These are phyloP conservation scores for Aspergillus novoparasiticus DNA, from an alignment of 2,329 filamentous ascomycete species.

Conservation along the genomic window DNA sequence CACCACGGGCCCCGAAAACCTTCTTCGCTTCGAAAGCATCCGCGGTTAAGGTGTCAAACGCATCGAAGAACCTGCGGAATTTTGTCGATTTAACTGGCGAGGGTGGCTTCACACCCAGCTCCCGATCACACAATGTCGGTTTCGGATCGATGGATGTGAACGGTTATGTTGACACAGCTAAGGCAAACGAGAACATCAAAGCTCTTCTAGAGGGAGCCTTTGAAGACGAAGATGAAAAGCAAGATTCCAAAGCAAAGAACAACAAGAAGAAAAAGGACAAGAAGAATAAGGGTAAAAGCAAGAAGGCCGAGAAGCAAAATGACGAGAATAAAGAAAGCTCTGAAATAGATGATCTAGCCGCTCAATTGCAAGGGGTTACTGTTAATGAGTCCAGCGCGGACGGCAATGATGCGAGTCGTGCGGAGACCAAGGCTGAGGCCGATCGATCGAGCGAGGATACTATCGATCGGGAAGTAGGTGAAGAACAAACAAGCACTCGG, in stretches of 20 bases:
- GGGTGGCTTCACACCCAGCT: constrained; percentile 52
- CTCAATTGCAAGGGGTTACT: constrained; percentile 45
- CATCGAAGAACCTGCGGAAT: constrained; percentile 45
- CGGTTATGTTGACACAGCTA: constrained; percentile 51
- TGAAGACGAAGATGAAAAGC: constrained; percentile 52
- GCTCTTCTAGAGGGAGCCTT: constrained; percentile 54
- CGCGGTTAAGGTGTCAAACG: constrained; percentile 43
- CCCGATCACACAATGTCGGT: constrained; percentile 46
- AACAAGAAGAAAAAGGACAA: constrained; percentile 23
- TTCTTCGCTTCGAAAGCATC: constrained; percentile 55
- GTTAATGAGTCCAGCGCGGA: constrained; percentile 35
- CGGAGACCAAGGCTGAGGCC: constrained; percentile 46
- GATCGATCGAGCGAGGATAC: constrained; percentile 46
- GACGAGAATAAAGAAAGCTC: constrained; percentile 27
- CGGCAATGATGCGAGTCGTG: constrained; percentile 41
- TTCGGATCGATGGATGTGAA: constrained; percentile 59
- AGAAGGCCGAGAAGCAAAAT: constrained; percentile 22
- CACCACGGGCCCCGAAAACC: constrained; percentile 54
- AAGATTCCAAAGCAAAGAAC: constrained; percentile 39
- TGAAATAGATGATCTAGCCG: constrained; percentile 46
- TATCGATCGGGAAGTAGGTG: constrained; percentile 46
- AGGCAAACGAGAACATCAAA: constrained; percentile 57
- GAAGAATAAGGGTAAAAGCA: constrained; percentile 23
- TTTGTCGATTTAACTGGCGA: constrained; percentile 54
- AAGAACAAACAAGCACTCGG: constrained; percentile 60